Percentiles rank a stretch among this genome's conserved stretches.
These are phyloP conservation scores for Teratosphaeria destructans DNA, from an alignment of 2,329 filamentous ascomycete species.

Conservation along the genomic window DNA sequence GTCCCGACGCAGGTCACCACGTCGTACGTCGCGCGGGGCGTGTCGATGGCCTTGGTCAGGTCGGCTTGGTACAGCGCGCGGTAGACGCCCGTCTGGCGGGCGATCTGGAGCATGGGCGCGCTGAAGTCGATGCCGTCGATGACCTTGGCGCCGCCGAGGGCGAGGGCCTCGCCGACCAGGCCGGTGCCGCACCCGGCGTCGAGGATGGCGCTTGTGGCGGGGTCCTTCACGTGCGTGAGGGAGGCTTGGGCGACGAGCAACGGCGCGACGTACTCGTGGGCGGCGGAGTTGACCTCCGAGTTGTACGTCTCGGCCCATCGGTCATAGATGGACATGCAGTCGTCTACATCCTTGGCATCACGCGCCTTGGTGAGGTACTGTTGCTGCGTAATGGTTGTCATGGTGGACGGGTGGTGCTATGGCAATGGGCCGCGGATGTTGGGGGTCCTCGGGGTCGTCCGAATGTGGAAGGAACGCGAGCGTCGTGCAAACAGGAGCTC, in stretches of 20 bases:
- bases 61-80: conserved; percentile 36
- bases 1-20: conserved; percentile 45
- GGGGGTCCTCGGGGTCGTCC: background rate
- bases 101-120: conserved; percentile 44
- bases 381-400: background rate
- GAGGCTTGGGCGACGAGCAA: conserved; percentile 28
- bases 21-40: conserved; percentile 36
- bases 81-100: conserved; percentile 40
- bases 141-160: conserved; percentile 32
- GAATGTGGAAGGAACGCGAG: background rate
- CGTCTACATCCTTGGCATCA: background rate
- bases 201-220: conserved; percentile 29
- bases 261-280: conserved; percentile 30
- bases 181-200: conserved; percentile 50
- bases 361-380: background rate
- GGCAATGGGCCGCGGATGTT: background rate
- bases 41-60: conserved; percentile 35
- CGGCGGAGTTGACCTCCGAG: background rate
- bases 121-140: conserved; percentile 46
- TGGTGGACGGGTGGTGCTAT: background rate
- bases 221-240: conserved; percentile 3
- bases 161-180: conserved; percentile 40
- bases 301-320: background rate
- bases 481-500: background rate
- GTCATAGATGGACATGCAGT: background rate